phyloP scores from a whole-genome alignment of 192 early-diverging fungal genomes.

The Cetraspora pellucida region DNA sequence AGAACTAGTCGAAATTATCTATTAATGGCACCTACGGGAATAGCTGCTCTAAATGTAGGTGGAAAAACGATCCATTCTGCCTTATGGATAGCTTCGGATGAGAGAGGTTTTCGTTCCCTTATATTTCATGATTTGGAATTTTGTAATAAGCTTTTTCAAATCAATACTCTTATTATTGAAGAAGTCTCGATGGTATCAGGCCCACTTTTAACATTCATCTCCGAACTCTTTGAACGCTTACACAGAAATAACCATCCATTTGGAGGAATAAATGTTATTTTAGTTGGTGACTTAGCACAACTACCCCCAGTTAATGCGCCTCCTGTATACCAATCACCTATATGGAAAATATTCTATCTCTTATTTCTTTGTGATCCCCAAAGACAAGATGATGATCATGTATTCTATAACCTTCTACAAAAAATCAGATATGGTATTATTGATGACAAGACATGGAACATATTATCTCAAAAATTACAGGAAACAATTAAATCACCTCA shows the following conservation, averaged over 20 bases:
- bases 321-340: conserved; percentile 3
- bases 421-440: conserved; percentile 1
- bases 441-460: neutral
- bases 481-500: neutral
- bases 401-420: neutral
- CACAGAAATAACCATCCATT: neutral
- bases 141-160: neutral
- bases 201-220: neutral
- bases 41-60: neutral
- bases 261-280: conserved; percentile 4
- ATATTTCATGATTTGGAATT: neutral
- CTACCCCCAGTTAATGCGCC: neutral
- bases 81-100: neutral
- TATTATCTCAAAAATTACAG: neutral
- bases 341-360: conserved; percentile 9
- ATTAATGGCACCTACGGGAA: conserved; percentile 15
- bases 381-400: neutral
- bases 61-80: conserved; percentile 10
- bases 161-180: conserved; percentile 7
- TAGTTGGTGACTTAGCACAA: conserved; percentile 18
- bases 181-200: conserved; percentile 11
- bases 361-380: neutral
- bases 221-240: neutral
- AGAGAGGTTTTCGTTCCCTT: neutral
- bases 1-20: neutral